These are phyloP conservation scores for Aspergillus sp. DNA, from an alignment of 2,329 filamentous ascomycete species.

Conservation along the genomic window DNA sequence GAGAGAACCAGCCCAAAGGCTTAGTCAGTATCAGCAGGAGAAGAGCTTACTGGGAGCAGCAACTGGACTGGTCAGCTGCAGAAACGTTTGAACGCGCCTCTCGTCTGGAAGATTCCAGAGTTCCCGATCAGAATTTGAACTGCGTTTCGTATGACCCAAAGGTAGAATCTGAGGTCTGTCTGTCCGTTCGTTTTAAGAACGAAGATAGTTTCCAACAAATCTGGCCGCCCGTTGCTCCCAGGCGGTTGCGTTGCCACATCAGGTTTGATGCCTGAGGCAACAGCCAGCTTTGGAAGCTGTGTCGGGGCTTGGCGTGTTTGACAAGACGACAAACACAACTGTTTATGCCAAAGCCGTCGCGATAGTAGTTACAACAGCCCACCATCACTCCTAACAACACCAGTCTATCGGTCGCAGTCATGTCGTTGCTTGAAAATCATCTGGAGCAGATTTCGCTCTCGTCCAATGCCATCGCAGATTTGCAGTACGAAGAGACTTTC, in stretches of 20 bases:
- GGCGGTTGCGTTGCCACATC: not conserved
- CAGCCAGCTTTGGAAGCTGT: not conserved
- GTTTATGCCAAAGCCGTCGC: not conserved
- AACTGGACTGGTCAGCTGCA: constrained; percentile 14
- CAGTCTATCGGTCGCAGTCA: constrained; percentile 30
- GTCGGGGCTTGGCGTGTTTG: not conserved
- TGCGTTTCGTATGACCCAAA: too few species aligned
- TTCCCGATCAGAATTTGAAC: too few species aligned
- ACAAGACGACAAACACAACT: not conserved
- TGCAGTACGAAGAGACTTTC: constrained; percentile 54
- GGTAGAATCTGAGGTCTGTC: too few species aligned
- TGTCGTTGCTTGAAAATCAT: constrained; percentile 66
- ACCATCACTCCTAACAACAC: too few species aligned
- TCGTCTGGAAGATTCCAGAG: not conserved
- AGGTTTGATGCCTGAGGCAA: not conserved
- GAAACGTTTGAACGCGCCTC: constrained; percentile 2
- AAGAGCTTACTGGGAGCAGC: constrained; percentile 17
- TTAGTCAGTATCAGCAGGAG: constrained; percentile 27
- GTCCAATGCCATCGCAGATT: constrained; percentile 69
- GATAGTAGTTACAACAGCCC: not conserved
- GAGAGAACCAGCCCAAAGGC: constrained; percentile 25
- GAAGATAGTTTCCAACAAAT: too few species aligned
- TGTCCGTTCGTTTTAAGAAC: too few species aligned
- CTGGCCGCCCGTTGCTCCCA: too few species aligned
- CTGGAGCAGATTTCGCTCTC: constrained; percentile 73